phyloP scores from a whole-genome alignment of 495 filamentous ascomycete genomes.

The Podospora australis region DNA sequence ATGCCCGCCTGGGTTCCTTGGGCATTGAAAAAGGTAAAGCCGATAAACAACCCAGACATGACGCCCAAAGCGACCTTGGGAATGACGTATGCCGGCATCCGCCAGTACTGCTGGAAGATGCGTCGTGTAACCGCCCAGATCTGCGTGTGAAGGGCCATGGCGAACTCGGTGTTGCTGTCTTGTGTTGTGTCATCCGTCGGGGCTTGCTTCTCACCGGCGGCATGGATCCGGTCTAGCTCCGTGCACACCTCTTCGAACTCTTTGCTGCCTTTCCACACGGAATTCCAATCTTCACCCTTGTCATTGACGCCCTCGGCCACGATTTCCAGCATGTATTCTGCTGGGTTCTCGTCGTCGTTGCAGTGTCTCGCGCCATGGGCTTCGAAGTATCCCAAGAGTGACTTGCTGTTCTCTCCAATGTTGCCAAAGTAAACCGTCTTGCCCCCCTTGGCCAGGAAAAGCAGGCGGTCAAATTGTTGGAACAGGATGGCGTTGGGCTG shows the following conservation, averaged over 20 bases:
- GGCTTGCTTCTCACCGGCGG: neutral
- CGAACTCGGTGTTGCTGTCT: conserved; percentile 19
- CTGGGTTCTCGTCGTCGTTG: conserved; percentile 58
- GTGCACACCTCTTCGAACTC: conserved; percentile 55
- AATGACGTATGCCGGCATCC: conserved; percentile 66
- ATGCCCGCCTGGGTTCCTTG: conserved; percentile 52
- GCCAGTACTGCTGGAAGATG: conserved; percentile 72
- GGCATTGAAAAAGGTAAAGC: conserved; percentile 69
- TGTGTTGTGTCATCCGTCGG: neutral
- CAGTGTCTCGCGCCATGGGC: conserved; percentile 65
- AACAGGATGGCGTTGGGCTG: conserved; percentile 70
- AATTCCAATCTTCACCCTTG: conserved; percentile 67
- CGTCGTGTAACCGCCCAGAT: conserved; percentile 42
- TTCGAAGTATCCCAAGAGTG: conserved; percentile 44
- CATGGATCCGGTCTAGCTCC: conserved; percentile 46
- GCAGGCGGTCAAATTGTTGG: conserved; percentile 64
- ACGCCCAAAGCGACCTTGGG: conserved; percentile 43
- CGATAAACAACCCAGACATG: conserved; percentile 55
- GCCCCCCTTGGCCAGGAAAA: conserved; percentile 61
- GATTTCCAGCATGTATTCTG: conserved; percentile 84
- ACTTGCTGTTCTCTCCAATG: conserved; percentile 38
- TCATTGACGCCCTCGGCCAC: conserved; percentile 54
- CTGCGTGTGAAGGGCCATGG: conserved; percentile 33
- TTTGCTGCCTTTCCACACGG: conserved; percentile 63
- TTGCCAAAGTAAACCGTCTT: conserved; percentile 62